phyloP scores from a whole-genome alignment of 1,284 basidiomycete genomes.

The Anthracocystis walkeri region DNA sequence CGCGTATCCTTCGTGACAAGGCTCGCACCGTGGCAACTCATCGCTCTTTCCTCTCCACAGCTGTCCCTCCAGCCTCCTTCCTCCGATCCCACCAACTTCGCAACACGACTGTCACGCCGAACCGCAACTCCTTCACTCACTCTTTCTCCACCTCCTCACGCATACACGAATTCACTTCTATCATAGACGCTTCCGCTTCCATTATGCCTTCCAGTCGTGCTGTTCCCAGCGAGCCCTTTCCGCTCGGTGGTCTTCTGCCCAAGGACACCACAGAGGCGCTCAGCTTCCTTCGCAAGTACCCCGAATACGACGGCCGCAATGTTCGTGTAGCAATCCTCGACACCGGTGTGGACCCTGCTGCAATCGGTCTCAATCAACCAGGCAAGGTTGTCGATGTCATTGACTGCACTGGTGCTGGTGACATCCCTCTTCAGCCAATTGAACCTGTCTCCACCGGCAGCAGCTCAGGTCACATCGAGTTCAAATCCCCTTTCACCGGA shows the following conservation, averaged over 20 bases:
- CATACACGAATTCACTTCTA: slow-evolving; percentile 3
- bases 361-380: slow-evolving; percentile 64
- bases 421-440: slow-evolving; percentile 56
- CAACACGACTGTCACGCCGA: not conserved
- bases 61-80: not conserved
- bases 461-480: slow-evolving; percentile 34
- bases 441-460: slow-evolving; percentile 25
- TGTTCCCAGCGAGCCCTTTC: slow-evolving; percentile 58
- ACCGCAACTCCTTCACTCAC: not conserved
- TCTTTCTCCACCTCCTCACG: slow-evolving; percentile 8
- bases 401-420: slow-evolving; percentile 68
- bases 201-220: slow-evolving; percentile 39
- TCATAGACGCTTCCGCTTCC: slow-evolving; percentile 22
- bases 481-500: slow-evolving; percentile 66
- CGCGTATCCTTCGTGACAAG: slow-evolving; percentile 44
- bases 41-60: slow-evolving; percentile 15
- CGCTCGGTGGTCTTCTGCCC: slow-evolving; percentile 66
- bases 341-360: slow-evolving; percentile 70
- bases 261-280: slow-evolving; percentile 69
- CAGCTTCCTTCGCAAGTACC: slow-evolving; percentile 66
- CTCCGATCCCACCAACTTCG: not conserved
- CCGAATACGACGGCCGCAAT: slow-evolving; percentile 66
- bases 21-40: slow-evolving; percentile 16
- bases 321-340: slow-evolving; percentile 70
- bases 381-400: slow-evolving; percentile 70